Percentiles rank a stretch among this genome's conserved stretches.
Evolutionary conservation across 306 rosid species (phyloP).

Genomic region (Coriaria nepalensis): DNA sequence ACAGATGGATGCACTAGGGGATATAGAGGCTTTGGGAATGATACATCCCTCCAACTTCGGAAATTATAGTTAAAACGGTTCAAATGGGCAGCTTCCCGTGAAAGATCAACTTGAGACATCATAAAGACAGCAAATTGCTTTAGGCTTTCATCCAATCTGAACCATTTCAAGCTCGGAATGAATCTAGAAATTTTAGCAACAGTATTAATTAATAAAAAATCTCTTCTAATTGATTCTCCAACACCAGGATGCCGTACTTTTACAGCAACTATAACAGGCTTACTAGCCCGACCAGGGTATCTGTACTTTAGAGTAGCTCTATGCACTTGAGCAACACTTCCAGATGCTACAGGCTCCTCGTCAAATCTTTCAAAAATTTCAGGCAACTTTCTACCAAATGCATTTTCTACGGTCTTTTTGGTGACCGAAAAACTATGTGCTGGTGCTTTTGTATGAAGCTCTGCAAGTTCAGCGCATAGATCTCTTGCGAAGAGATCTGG

Average conservation of each 20-base stretch:
- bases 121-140: slow-evolving; percentile 76
- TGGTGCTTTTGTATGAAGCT: slow-evolving; percentile 65
- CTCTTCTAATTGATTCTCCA: slow-evolving; percentile 65
- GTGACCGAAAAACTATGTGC: slow-evolving; percentile 51
- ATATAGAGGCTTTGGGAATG: slow-evolving; percentile 83
- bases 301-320: slow-evolving; percentile 53
- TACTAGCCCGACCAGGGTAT: slow-evolving; percentile 48
- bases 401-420: slow-evolving; percentile 47
- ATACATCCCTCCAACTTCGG: slow-evolving; percentile 76
- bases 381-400: slow-evolving; percentile 51
- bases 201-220: slow-evolving; percentile 41
- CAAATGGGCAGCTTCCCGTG: slow-evolving; percentile 92
- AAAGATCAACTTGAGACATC: slow-evolving; percentile 98
- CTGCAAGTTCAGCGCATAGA: slow-evolving; percentile 54
- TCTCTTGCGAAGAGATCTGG: slow-evolving; percentile 78
- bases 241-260: slow-evolving; percentile 83
- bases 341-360: slow-evolving; percentile 69
- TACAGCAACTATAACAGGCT: slow-evolving; percentile 60
- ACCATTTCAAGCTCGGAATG: slow-evolving; percentile 48
- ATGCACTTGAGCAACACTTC: slow-evolving; percentile 84
- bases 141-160: slow-evolving; percentile 65
- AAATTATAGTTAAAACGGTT: slow-evolving; percentile 79
- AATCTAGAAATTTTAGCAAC: slow-evolving; percentile 36
- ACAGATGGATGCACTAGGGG: slow-evolving; percentile 93
- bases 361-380: slow-evolving; percentile 67